Percentiles rank a stretch among this genome's conserved stretches.
phyloP scores from a whole-genome alignment of 73 alveolate genomes.

The Paramecium biaurelia region DNA sequence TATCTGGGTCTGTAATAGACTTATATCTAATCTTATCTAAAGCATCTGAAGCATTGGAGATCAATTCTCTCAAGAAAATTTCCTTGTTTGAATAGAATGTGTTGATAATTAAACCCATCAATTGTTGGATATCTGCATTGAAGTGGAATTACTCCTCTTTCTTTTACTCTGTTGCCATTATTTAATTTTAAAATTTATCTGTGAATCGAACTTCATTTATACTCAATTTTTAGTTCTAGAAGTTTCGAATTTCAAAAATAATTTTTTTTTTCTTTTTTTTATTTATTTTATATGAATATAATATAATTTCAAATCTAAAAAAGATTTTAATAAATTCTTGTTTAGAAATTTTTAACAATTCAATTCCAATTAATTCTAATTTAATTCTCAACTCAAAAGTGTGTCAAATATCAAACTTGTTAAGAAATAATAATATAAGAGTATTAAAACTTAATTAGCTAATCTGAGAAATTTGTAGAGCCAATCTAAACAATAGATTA shows the following conservation, averaged over 20 bases:
- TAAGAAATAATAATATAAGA: neutral
- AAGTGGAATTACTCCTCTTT: slow-evolving; percentile 72
- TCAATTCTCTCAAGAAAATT: slow-evolving; percentile 98
- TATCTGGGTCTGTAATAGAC: slow-evolving; percentile 98
- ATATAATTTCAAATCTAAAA: neutral
- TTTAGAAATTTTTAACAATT: neutral
- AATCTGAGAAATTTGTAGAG: neutral
- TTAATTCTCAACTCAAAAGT: neutral
- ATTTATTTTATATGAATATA: neutral
- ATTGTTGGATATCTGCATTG: slow-evolving; percentile 99
- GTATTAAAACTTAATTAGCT: neutral
- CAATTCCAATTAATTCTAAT: neutral
- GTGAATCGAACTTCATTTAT: neutral
- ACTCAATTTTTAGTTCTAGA: neutral
- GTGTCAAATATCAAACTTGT: neutral
- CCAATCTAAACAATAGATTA: no score
- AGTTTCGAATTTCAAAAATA: neutral
- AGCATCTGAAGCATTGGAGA: slow-evolving; percentile 99
- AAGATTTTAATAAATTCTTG: neutral
- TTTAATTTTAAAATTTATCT: neutral
- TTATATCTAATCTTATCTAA: slow-evolving; percentile 98
- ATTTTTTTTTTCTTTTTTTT: neutral
- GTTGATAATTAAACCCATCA: slow-evolving; percentile 98
- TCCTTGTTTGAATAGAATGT: slow-evolving; percentile 99
- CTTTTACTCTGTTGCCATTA: neutral